Evolutionary conservation across 371 early-diverging fungal species (phyloP).

Genomic region (Parasitella parasitica): DNA sequence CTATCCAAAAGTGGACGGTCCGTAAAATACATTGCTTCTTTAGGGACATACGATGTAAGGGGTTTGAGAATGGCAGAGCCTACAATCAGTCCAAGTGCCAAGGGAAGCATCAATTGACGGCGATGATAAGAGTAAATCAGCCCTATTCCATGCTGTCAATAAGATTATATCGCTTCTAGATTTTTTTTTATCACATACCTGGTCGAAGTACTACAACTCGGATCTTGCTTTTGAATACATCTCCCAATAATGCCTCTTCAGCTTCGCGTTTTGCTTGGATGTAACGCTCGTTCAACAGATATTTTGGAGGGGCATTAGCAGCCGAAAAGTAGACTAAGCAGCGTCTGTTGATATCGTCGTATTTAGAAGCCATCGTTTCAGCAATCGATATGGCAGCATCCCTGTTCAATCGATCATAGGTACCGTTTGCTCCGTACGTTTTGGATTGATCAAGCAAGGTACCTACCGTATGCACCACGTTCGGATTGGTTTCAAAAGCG

Average conservation of each 20-base stretch:
- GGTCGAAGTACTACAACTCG: conserved; percentile 28
- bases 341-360: conserved; percentile 10
- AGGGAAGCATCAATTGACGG: conserved; percentile 24
- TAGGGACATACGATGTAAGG: conserved; percentile 22
- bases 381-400: conserved; percentile 28
- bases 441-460: conserved; percentile 21
- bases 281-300: conserved; percentile 23
- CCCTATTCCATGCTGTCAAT: conserved; percentile 7
- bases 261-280: conserved; percentile 27
- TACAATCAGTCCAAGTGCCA: conserved; percentile 22
- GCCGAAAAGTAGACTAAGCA: conserved; percentile 33
- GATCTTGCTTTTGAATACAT: conserved; percentile 17
- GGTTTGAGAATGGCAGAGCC: conserved; percentile 27
- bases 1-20: conserved; percentile 29
- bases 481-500: conserved; percentile 14
- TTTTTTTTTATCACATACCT: conserved; percentile 7
- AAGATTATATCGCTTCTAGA: background rate
- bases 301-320: conserved; percentile 23
- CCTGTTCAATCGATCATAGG: conserved; percentile 27
- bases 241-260: conserved; percentile 18
- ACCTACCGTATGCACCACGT: conserved; percentile 30
- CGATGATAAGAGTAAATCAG: conserved; percentile 28
- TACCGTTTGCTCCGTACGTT: conserved; percentile 19
- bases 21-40: conserved; percentile 10
- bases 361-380: conserved; percentile 16